Evolutionary conservation across 2,329 filamentous ascomycete species (phyloP).

Genomic region (Monilinia vaccinii-corymbosi): DNA sequence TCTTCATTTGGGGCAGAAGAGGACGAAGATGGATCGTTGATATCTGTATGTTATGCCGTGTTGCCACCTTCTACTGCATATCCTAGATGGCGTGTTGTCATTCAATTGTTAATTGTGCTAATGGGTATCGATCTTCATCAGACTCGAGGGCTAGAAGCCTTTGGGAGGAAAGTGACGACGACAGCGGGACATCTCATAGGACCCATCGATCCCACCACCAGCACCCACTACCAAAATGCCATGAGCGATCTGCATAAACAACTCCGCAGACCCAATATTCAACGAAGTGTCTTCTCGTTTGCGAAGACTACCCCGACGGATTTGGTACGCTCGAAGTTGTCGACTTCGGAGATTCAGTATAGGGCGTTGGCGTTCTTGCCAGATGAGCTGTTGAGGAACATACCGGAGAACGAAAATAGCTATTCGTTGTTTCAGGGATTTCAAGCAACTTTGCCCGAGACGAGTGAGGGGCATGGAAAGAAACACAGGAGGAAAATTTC

Average conservation of each 20-base stretch:
- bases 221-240: slow-evolving; percentile 71
- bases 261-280: slow-evolving; percentile 71
- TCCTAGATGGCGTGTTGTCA: neutral
- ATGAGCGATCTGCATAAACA: slow-evolving; percentile 86
- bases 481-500: slow-evolving; percentile 63
- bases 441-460: slow-evolving; percentile 72
- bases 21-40: slow-evolving; percentile 27
- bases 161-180: slow-evolving; percentile 87
- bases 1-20: slow-evolving; percentile 23
- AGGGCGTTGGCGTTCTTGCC: slow-evolving; percentile 80
- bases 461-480: slow-evolving; percentile 54
- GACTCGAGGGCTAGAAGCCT: slow-evolving; percentile 84
- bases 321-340: slow-evolving; percentile 84
- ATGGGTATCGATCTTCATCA: slow-evolving; percentile 30
- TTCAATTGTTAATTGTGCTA: neutral
- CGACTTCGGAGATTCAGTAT: slow-evolving; percentile 85
- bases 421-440: slow-evolving; percentile 98
- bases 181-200: slow-evolving; percentile 87
- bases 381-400: slow-evolving; percentile 81
- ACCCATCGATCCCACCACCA: slow-evolving; percentile 49
- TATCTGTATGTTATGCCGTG: slow-evolving; percentile 25
- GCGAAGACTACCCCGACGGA: slow-evolving; percentile 88
- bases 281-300: slow-evolving; percentile 86
- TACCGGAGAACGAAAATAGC: slow-evolving; percentile 74
- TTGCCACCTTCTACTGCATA: neutral